These are phyloP conservation scores for Chalciporus chontae DNA, from an alignment of 768 basidiomycete genomes.

Conservation along the genomic window DNA sequence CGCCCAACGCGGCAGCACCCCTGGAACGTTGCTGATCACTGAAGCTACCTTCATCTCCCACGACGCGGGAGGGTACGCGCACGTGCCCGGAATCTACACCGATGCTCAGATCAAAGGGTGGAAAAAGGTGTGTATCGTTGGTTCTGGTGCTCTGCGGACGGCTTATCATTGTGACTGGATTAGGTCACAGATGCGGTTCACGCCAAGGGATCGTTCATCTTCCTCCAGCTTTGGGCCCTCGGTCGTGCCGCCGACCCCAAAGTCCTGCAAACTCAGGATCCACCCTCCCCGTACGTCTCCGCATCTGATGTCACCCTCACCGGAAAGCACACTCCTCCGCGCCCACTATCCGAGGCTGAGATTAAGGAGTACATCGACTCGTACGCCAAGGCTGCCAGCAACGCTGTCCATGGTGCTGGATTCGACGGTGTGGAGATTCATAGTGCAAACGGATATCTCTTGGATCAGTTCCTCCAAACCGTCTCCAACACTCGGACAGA, in stretches of 20 bases:
- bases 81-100: conserved; percentile 66
- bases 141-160: too few species aligned
- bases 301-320: conserved; percentile 30
- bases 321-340: conserved; percentile 11
- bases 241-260: conserved; percentile 43
- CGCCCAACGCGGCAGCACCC: conserved; percentile 39
- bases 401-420: conserved; percentile 36
- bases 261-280: conserved; percentile 35
- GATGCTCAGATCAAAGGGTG: conserved; percentile 52
- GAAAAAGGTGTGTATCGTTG: conserved; percentile 37
- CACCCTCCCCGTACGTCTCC: conserved; percentile 27
- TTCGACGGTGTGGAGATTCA: conserved; percentile 49
- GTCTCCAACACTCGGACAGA: conserved; percentile 58
- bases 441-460: conserved; percentile 42
- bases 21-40: conserved; percentile 52
- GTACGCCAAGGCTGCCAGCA: conserved; percentile 32
- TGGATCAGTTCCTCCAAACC: conserved; percentile 62
- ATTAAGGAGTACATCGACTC: conserved; percentile 30
- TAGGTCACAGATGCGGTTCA: conserved; percentile 60
- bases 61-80: conserved; percentile 44
- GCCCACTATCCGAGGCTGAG: conserved; percentile 25
- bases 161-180: background rate
- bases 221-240: conserved; percentile 50
- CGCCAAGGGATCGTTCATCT: conserved; percentile 45
- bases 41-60: conserved; percentile 53